phyloP scores from a whole-genome alignment of 164 flowering plant genomes.

The Macadamia integrifolia region DNA sequence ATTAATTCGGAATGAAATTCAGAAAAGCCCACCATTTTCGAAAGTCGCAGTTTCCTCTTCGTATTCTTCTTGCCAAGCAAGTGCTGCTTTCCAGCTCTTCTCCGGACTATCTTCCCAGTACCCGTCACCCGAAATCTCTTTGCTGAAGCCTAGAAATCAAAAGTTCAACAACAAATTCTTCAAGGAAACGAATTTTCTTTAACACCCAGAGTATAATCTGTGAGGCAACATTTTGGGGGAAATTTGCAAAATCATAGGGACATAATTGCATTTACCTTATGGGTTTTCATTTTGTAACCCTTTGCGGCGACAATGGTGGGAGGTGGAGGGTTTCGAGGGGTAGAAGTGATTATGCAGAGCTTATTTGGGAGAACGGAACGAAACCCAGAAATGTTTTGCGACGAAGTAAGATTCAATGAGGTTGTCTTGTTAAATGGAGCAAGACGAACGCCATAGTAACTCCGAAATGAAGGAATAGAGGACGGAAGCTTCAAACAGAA shows the following conservation, averaged over 20 bases:
- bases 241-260: not conserved
- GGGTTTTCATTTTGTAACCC: conserved; percentile 93
- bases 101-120: conserved; percentile 81
- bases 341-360: conserved; percentile 18
- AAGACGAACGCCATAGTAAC: conserved; percentile 23
- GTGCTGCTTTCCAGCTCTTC: conserved; percentile 95
- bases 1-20: not conserved
- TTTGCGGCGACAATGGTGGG: conserved; percentile 57
- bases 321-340: conserved; percentile 20
- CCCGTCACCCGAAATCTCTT: conserved; percentile 94
- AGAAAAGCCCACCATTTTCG: conserved; percentile 55
- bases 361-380: conserved; percentile 19
- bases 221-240: not conserved
- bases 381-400: conserved; percentile 31
- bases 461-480: conserved; percentile 13
- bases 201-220: not conserved
- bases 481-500: conserved; percentile 14
- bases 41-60: conserved; percentile 73
- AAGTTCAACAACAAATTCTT: not conserved
- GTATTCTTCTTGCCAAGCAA: conserved; percentile 81
- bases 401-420: conserved; percentile 43
- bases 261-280: conserved; percentile 51
- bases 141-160: conserved; percentile 69
- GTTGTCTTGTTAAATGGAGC: conserved; percentile 16
- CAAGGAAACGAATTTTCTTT: not conserved